Evolutionary conservation across 1,284 basidiomycete genomes (phyloP), one percentile per base, ranked within the genome.

Genomic region (Limonomyces culmigenus): DNA sequence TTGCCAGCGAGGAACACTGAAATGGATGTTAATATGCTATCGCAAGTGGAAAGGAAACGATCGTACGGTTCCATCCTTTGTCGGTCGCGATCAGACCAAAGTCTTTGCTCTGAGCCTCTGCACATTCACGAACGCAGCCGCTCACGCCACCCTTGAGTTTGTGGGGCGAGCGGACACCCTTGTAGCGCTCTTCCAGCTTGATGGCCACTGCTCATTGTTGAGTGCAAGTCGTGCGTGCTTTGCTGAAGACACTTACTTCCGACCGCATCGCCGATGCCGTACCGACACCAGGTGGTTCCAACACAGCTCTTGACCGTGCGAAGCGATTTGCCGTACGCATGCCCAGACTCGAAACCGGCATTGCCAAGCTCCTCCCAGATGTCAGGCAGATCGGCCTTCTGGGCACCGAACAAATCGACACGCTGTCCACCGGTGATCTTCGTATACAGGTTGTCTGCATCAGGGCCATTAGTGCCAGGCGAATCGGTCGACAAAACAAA

Each of bases 71-170:
- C 75, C 76, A 80, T 14, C 77, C 77, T 52, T 84, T 83, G 52
- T 74, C 72, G 0, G 76, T 81, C 1, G 80, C 80, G 40, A 83
- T 84, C 25, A 84, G 54, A 17, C 80, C 80, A 47, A 85, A 84
- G 52, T 85, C 80, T 45, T 76, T 79, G 21, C 60, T 59, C 45
- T 84, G 79, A 0, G 80, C 79, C 51, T 84, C 80, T 0, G 78
- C 78, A 43, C 78, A 83, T 48, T 81, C 78, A 14, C 78, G 63
- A 0, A 77, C 64, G 45, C 77, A 84, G 12, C 80, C 80, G 25
- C 68, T 73, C 2, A 85, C 76, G n/a, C 80, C 80, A 13, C 78
- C 78, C 52, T 84, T 84, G 51, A 78, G 55, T 53, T 84, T 85
- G 55, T 84, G 80, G 12, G 80, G 80, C 2, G 68, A 67, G 11